Percentiles rank a stretch among this genome's conserved stretches.
Evolutionary conservation across 2,329 filamentous ascomycete genomes (phyloP).

Genomic region (Clonostachys chloroleuca): DNA sequence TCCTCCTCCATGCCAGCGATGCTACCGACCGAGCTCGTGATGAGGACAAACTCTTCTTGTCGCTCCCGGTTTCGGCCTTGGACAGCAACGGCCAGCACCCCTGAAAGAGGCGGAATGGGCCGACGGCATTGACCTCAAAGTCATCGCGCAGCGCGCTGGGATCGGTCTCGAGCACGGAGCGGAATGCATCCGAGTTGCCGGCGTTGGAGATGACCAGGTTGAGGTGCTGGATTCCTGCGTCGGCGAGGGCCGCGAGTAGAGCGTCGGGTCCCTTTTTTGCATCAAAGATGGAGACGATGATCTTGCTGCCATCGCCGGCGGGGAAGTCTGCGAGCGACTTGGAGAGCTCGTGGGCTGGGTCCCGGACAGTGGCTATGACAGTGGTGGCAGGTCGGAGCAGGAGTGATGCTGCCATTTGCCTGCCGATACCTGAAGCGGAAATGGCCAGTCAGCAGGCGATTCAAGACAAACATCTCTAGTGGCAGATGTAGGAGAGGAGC

Average conservation of each 20-base stretch:
- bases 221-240: conserved; percentile 26
- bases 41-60: conserved; percentile 7
- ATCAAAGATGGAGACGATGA: conserved; percentile 29
- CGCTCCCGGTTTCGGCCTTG: conserved; percentile 18
- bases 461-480: neutral
- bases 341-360: conserved; percentile 16
- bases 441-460: neutral
- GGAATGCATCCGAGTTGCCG: conserved; percentile 1
- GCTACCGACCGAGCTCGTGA: conserved; percentile 7
- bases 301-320: conserved; percentile 18
- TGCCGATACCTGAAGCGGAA: conserved; percentile 7
- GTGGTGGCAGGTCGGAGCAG: conserved; percentile 15
- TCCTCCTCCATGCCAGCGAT: conserved; percentile 8
- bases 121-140: conserved; percentile 18
- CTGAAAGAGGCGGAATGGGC: conserved; percentile 35
- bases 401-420: conserved; percentile 5
- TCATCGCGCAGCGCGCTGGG: conserved; percentile 2
- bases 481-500: no score
- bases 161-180: conserved; percentile 1
- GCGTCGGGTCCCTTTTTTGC: conserved; percentile 22
- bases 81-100: conserved; percentile 32
- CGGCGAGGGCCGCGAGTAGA: conserved; percentile 9
- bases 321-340: conserved; percentile 26
- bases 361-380: conserved; percentile 31
- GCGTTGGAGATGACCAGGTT: conserved; percentile 52